Base-by-base conservation (phyloP, 768 basidiomycete species). In the Termitomyces sp. region DNA sequence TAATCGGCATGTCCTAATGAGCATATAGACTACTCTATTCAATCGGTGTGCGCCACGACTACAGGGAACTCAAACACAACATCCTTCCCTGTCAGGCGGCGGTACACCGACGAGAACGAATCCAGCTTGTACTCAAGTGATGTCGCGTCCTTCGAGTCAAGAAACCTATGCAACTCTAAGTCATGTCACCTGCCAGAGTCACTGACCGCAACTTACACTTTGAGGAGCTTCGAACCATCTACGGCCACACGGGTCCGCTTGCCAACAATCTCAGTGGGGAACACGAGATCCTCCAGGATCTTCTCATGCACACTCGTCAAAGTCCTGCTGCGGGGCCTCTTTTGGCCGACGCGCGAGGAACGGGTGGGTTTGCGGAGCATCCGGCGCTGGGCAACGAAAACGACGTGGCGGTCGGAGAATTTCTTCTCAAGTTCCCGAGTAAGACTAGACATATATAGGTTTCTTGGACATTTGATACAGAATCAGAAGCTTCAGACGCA, bases 341-440 rank as follows among this genome's bases (percentile, higher is more conserved):
- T 96, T 80, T 99, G 96, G 78, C 87, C 83, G 65, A 91, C 87
- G 64, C 91, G 89, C 56, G 94, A 92, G 69, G 83, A 91, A 63
- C 94, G 93, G 64, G 94, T 94, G 56, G 95, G 95, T 76, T 95
- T 98, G 80, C 89, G 91, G 73, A 98, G 81, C 87, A 98, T 94
- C 70, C 96, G 87, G 73, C 97, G 94, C 78, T 99, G 97, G 54
- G 91, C 97, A 72, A 98, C 86, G 73, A 99, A 98, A 57, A 99
- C 92, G 72, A 99, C 94, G 77, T 98, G 95, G 71, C 94, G 87
- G 79, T 98, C 97, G 46, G 97, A 93, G 80, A 99, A 98, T 78
- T 99, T 99, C 86, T 99, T 99, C 86, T 99, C 97, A 68, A 99
- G 84, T 73, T 98, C 96, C 54, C 96, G 89, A 60, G 96, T 98